Evolutionary conservation across 2,329 filamentous ascomycete species (phyloP), one percentile per base, ranked within the genome.

Genomic region (Coniochaeta sp.): DNA sequence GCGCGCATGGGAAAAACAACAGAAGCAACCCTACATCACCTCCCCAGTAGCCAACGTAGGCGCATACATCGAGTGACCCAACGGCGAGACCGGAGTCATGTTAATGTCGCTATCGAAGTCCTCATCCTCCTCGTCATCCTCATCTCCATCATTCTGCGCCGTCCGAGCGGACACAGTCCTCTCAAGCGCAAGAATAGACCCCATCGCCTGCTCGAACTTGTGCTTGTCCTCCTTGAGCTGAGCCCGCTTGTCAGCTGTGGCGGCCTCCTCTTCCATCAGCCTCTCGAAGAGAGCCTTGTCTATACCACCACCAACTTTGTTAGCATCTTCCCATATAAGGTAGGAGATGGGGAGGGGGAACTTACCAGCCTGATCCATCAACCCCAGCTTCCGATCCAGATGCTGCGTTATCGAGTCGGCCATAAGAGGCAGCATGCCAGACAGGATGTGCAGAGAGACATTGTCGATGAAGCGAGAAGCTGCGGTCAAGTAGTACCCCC

Each of bases 401-500:
- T 76, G 71, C 3, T 56, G 63, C 1, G 71, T 67, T 3, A 78
- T 67, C 7, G 67, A 58, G 2, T 59, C 53, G 8, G 70, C 65
- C 6, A 79, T 69, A 3, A 67, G 62, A 0, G 76, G 76, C 6
- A 80, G 69, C 61, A 78, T 69, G 4, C 74, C 72, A 9, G 73
- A 75, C 10, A 74, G 70, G 51, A 79, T 65, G 47, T 74, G 69
- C 22, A 79, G 69, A 1, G 72, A 67, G 6, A 74, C 68, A 2
- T 68, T 64, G 51, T 91, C 86, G 1, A 82, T 73, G 58, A 89
- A 86, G 1, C 86, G 77, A 30, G 75, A 68, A 0, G 81, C 78
- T 0, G 87, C 85, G 4, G 85, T 77, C 46, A 80, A 74, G 61
- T 91, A 91, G 63, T 90, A 91, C 0, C 79, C 85, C 0, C 84